Evolutionary conservation across 2,329 filamentous ascomycete genomes (phyloP), one percentile per base, ranked within the genome.

Genomic region (Dactylella cylindrospora): DNA sequence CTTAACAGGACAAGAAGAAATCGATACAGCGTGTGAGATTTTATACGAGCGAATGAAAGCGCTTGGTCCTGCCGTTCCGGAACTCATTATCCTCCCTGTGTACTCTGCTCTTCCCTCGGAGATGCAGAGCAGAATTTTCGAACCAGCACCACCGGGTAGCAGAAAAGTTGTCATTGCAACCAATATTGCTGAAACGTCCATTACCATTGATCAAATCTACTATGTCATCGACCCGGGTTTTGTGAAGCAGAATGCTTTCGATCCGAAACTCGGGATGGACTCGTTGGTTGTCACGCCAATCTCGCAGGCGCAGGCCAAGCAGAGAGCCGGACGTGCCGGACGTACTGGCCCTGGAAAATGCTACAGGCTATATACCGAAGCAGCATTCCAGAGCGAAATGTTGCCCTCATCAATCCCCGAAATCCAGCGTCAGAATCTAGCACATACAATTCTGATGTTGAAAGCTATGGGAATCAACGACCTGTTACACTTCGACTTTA

Each of bases 391-490:
- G 71, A 90, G 88, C 0, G 94, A 98, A 73, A 96, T 98, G 90
- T 76, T 97, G 57, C 91, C 93, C 0, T 96, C 90, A 0, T 90
- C 90, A 0, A 94, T 97, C 23, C 93, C 93, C 0, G 93, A 97
- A 69, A 98, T 98, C 45, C 93, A 98, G 71, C 81, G 93, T 1
- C 89, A 96, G 72, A 98, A 98, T 69, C 71, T 98, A 47, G 87
- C 89, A 0, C 84, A 87, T 67, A 96, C 91, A 0, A 97, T 98
- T 72, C 79, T 98, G 39, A 95, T 96, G 87, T 80, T 98, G 44
- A 98, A 98, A 72, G 93, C 93, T 0, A 97, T 98, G 90, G 93
- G 94, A 2, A 97, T 98, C 73, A 97, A 98, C 70, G 93, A 98
- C 71, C 78, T 98, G 1, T 79, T 98, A 9, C 90, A 95, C 71